phyloP scores from a whole-genome alignment of 345 rosid genomes.

The Arabis alpina region DNA sequence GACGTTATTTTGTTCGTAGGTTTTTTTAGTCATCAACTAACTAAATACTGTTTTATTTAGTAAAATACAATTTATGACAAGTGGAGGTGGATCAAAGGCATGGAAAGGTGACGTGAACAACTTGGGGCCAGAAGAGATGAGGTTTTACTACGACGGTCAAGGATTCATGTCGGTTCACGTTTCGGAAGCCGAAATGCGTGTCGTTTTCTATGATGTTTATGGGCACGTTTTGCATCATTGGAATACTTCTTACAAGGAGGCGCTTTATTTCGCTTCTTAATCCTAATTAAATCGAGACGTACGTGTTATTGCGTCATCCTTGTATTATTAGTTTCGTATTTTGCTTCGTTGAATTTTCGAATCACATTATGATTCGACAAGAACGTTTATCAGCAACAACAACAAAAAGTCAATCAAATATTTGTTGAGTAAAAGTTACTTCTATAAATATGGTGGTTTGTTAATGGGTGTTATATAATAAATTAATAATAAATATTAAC shows the following conservation, averaged over 20 bases:
- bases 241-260: constrained; percentile 45
- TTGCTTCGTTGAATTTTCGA: not conserved
- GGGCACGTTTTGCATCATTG: constrained; percentile 59
- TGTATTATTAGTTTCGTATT: not conserved
- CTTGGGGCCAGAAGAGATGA: constrained; percentile 41
- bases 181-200: constrained; percentile 30
- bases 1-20: not conserved
- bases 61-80: constrained; percentile 59
- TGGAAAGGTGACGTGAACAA: constrained; percentile 61
- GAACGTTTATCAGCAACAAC: not conserved
- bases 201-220: constrained; percentile 51
- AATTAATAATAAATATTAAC: too few species aligned
- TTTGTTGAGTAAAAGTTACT: not conserved
- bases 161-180: constrained; percentile 71
- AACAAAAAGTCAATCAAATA: not conserved
- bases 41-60: constrained; percentile 41
- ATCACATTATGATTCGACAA: not conserved
- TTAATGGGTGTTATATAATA: too few species aligned
- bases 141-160: constrained; percentile 75
- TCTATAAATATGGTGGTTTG: too few species aligned
- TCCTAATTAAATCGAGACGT: not conserved
- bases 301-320: not conserved
- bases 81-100: constrained; percentile 83
- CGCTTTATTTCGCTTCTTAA: constrained; percentile 22
- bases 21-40: too few species aligned